A percentile compares a stretch with the other conserved stretches of the same genome.
phyloP scores from a whole-genome alignment of 306 rosid species.

The Carpinus fangiana region DNA sequence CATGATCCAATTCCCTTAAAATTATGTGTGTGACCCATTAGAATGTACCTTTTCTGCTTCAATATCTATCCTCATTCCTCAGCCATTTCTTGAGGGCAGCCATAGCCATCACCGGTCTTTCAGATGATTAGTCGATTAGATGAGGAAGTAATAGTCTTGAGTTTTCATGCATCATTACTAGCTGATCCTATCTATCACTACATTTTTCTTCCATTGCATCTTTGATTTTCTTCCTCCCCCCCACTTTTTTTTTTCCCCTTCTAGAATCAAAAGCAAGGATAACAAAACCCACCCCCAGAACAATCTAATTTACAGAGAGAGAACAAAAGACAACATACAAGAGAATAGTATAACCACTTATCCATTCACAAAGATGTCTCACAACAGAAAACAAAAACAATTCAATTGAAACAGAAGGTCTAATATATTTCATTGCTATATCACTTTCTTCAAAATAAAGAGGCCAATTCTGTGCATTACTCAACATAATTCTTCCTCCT shows the following conservation, averaged over 20 bases:
- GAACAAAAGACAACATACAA: not conserved
- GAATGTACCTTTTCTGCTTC: not conserved
- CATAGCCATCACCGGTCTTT: not conserved
- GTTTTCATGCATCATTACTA: too few relatives aligned
- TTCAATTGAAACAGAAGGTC: not conserved
- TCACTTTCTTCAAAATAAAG: too few relatives aligned
- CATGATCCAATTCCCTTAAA: not conserved
- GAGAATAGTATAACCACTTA: not conserved
- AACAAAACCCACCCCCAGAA: not conserved
- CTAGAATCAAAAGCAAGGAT: too few relatives aligned
- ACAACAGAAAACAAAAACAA: not conserved
- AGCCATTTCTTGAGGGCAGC: not conserved
- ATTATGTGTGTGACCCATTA: not conserved
- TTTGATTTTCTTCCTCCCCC: too few relatives aligned
- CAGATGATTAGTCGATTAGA: too few relatives aligned
- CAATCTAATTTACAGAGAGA: not conserved
- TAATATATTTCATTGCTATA: not conserved
- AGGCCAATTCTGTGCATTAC: not conserved
- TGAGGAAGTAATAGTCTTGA: too few relatives aligned
- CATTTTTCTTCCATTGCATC: not conserved
- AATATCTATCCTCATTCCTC: not conserved
- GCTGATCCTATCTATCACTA: too few relatives aligned
- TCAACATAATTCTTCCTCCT: not conserved
- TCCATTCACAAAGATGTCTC: not conserved
- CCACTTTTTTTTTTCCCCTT: not conserved